phyloP scores from a whole-genome alignment of 176 grass and related monocot species.

The Bolboschoenus planiculmis region DNA sequence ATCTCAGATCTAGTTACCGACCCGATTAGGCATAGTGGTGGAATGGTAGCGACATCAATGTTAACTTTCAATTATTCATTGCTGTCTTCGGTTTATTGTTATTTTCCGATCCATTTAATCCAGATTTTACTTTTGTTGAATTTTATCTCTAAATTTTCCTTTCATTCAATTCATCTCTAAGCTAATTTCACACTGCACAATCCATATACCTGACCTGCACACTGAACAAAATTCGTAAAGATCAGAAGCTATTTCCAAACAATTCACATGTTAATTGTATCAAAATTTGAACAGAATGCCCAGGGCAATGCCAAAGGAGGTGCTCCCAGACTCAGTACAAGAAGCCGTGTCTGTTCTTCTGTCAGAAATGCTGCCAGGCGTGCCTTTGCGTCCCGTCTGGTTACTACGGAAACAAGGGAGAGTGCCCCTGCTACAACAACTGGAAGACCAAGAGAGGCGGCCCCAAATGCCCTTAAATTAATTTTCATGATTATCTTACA shows the following conservation, averaged over 20 bases:
- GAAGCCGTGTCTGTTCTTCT: constrained; percentile 44
- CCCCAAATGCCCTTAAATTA: constrained; percentile 40
- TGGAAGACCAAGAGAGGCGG: constrained; percentile 51
- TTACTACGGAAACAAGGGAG: constrained; percentile 42
- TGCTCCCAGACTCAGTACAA: constrained; percentile 36
- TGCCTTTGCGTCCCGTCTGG: constrained; percentile 38
- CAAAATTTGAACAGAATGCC: constrained; percentile 31
- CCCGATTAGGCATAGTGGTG: not conserved
- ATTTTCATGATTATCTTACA: not conserved
- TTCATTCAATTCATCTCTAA: not conserved
- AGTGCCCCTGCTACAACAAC: constrained; percentile 48
- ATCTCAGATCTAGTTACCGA: not conserved
- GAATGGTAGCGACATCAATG: not conserved
- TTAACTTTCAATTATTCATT: not conserved
- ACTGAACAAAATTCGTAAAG: not conserved
- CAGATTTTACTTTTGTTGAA: not conserved
- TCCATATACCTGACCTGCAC: not conserved
- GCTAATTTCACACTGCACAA: not conserved
- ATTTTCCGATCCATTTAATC: not conserved
- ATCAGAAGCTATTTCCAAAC: not conserved
- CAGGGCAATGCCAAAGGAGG: constrained; percentile 20
- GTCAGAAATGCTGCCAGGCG: constrained; percentile 35
- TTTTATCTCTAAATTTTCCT: not conserved
- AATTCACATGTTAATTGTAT: not conserved
- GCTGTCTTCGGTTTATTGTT: not conserved